Evolutionary conservation across 352 stramenopile genomes (phyloP).

Genomic region (Pythium biforme): DNA sequence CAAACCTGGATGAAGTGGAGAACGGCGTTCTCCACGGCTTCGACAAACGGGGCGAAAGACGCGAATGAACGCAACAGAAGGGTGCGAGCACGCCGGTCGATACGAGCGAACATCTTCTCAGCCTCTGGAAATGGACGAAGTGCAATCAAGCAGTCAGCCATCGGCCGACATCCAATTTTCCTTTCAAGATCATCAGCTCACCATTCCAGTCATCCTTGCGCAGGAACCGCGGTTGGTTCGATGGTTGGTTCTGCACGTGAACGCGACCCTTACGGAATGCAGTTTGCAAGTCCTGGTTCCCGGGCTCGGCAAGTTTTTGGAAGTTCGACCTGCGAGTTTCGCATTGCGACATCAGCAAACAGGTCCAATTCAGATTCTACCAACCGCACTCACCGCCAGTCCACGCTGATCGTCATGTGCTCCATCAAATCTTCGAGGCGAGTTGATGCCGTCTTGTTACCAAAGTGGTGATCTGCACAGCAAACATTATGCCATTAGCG

Average conservation of each 20-base stretch:
- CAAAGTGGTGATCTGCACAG: constrained; percentile 75
- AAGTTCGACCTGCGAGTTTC: constrained; percentile 71
- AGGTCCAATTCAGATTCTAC: background rate
- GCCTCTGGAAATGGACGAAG: constrained; percentile 36
- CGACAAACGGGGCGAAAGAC: constrained; percentile 68
- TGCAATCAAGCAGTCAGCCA: background rate
- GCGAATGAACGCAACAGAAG: constrained; percentile 69
- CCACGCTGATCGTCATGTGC: constrained; percentile 85
- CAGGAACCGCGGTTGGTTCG: constrained; percentile 39
- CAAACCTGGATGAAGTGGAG: constrained; percentile 81
- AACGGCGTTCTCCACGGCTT: constrained; percentile 74
- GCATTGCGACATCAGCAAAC: background rate
- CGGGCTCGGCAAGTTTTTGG: constrained; percentile 71
- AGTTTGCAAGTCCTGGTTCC: constrained; percentile 71
- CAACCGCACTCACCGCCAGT: constrained; percentile 56
- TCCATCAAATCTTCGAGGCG: constrained; percentile 83
- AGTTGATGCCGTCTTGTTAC: constrained; percentile 67
- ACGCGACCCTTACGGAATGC: constrained; percentile 70
- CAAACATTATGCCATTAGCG: background rate
- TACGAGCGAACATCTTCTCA: constrained; percentile 75
- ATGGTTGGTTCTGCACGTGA: constrained; percentile 27
- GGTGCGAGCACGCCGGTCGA: constrained; percentile 69
- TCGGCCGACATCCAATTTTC: background rate
- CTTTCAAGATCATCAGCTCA: constrained; percentile 19
- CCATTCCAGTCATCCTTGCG: constrained; percentile 76